These are phyloP conservation scores for Juncus inflexus DNA, from an alignment of 176 grass and related monocot species.

Conservation along the genomic window DNA sequence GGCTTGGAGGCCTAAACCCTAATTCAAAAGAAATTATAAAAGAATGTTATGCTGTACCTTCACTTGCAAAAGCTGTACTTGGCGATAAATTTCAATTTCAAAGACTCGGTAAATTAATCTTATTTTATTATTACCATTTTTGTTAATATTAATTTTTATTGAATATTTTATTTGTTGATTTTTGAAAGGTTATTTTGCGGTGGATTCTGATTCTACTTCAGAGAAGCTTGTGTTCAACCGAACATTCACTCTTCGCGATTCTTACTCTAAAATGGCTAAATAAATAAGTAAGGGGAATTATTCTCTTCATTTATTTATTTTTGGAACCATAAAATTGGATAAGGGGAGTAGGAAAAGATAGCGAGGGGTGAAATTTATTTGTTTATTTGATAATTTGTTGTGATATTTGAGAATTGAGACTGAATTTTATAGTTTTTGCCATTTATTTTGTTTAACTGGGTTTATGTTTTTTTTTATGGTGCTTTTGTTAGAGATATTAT, in stretches of 20 bases:
- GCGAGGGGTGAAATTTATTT: constrained; percentile 1
- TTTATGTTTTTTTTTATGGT: no score
- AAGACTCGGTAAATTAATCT: constrained; percentile 54
- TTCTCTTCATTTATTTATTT: constrained; percentile 2
- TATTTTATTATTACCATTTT: constrained; percentile 5
- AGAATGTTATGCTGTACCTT: constrained; percentile 62
- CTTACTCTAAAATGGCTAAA: constrained; percentile 55
- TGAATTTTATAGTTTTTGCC: no score
- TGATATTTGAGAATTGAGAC: no score
- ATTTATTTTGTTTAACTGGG: no score
- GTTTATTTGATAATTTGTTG: no score
- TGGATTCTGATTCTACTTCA: constrained; percentile 54
- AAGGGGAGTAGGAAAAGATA: not conserved
- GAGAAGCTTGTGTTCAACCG: constrained; percentile 84
- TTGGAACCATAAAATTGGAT: not conserved
- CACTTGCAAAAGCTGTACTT: constrained; percentile 44
- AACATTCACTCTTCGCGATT: constrained; percentile 79
- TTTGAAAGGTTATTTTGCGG: constrained; percentile 68
- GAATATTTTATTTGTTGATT: not conserved
- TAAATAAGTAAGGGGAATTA: not conserved
- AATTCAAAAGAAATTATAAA: constrained; percentile 84
- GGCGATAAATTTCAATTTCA: constrained; percentile 94
- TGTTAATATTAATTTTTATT: not conserved
- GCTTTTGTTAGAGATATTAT: no score
- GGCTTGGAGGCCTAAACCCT: constrained; percentile 72